phyloP scores from a whole-genome alignment of 805 yeast genomes.

The Ogataea wickerhamii region DNA sequence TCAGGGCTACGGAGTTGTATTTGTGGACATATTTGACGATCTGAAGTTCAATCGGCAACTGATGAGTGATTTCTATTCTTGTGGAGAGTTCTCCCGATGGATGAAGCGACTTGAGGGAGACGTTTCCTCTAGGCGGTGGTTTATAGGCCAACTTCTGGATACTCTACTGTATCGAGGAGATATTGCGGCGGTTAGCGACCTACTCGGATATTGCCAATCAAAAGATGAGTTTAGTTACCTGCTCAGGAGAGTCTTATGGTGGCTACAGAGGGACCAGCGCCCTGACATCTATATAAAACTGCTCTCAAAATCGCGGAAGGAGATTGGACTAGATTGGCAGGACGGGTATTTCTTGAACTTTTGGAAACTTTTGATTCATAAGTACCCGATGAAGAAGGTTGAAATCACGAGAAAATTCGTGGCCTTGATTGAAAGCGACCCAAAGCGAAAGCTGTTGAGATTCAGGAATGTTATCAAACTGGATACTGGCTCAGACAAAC shows the following conservation, averaged over 20 bases:
- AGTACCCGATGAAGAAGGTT: conserved; percentile 20
- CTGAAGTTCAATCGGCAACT: conserved; percentile 5
- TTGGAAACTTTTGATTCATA: conserved; percentile 20
- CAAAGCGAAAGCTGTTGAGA: conserved; percentile 2
- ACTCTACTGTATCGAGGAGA: conserved; percentile 19
- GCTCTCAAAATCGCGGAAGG: conserved; percentile 27
- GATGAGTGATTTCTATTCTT: conserved; percentile 11
- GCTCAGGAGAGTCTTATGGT: conserved; percentile 13
- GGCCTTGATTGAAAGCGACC: conserved; percentile 3
- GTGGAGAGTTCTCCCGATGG: conserved; percentile 16
- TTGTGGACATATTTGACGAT: conserved; percentile 13
- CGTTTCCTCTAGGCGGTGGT: conserved; percentile 6
- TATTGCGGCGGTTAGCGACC: conserved; percentile 8
- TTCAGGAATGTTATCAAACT: conserved; percentile 6
- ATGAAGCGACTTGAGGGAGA: conserved; percentile 10
- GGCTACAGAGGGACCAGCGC: conserved; percentile 14
- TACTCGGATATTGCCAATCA: conserved; percentile 7
- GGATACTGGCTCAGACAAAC: conserved; percentile 1
- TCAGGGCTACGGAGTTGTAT: conserved; percentile 15
- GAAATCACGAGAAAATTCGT: conserved; percentile 18
- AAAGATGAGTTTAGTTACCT: conserved; percentile 9
- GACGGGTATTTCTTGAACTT: conserved; percentile 16
- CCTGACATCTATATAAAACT: conserved; percentile 22
- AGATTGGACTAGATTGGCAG: conserved; percentile 16
- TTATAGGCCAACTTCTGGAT: conserved; percentile 12